Base-by-base conservation (phyloP, 768 basidiomycete species). In the Panus rudis region DNA sequence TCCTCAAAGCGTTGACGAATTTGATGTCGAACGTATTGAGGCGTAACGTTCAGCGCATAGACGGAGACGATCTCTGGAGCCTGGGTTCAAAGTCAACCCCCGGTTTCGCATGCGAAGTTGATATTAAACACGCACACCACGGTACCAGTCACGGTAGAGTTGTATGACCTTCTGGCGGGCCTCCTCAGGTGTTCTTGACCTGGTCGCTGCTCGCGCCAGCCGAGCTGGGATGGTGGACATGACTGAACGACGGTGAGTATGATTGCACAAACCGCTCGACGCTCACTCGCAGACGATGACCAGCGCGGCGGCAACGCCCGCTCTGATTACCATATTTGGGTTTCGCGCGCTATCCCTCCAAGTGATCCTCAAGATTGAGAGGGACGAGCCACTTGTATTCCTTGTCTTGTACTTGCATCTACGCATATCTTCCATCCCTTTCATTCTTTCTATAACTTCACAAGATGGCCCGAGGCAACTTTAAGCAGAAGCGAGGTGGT, bases 61-160 rank as follows among this genome's bases (percentile, higher is more conserved):
- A 93, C 65, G 14, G 75, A 51, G 50, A 83, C 76, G 54, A 98
- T 83, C 63, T 93, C 89, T 6, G 94, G 94, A n/a, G 92, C 92
- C 86, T 98, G 54, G 8, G 26, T n/a, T 17, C 21, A 34, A 45
- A 22, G 43, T 16, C 22, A 16, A 35, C 6, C 19, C 26, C 27
- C 2, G 35, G 10, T 17, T n/a, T 13, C 6, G 21, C 31, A 41
- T n/a, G 35, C n/a, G 19, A 32, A 37, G 17, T 49, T 37, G 42
- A 46, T 23, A 52, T 45, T n/a, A 40, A 13, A 40, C 31, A 77
- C 89, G 54, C 57, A 96, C 94, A 35, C 82, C 75, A 49, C 96
- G 84, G 60, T 92, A 85, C 94, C 94, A 99, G 61, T 81, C 83
- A 46, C 93, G 73, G 70, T 98, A 99, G 11, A 96, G 74, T 35